Evolutionary conservation across 2,329 filamentous ascomycete species (phyloP).

Genomic region (Pseudogymnoascus sp.): DNA sequence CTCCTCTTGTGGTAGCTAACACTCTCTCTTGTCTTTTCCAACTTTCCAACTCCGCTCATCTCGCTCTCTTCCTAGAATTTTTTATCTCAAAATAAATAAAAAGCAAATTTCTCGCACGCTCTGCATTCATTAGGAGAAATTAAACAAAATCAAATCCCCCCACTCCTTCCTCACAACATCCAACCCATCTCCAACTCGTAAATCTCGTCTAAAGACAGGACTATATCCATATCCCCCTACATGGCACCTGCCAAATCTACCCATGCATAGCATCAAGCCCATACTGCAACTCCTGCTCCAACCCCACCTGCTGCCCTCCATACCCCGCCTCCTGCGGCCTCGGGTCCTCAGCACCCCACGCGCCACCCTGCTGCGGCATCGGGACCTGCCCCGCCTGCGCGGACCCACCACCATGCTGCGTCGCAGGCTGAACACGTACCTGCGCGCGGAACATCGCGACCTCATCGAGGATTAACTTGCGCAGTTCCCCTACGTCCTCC

Average conservation of each 20-base stretch:
- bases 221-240: not conserved
- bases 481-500: conserved; percentile 91
- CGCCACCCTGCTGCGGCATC: conserved; percentile 26
- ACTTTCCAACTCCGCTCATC: not conserved
- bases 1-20: not conserved
- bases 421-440: conserved; percentile 30
- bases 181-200: not conserved
- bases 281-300: conserved; percentile 31
- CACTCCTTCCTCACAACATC: not conserved
- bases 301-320: conserved; percentile 19
- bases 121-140: conserved; percentile 3
- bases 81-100: not conserved
- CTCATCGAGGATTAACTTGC: conserved; percentile 94
- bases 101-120: not conserved
- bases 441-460: conserved; percentile 73
- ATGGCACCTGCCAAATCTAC: conserved; percentile 13
- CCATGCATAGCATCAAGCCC: conserved; percentile 30
- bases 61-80: not conserved
- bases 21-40: not conserved
- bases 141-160: not conserved
- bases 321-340: conserved; percentile 28
- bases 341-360: conserved; percentile 30
- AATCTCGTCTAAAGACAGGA: not conserved
- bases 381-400: conserved; percentile 23
- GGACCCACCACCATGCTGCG: conserved; percentile 23